phyloP scores from a whole-genome alignment of 345 rosid species.

The Chamaenerion angustifolium region DNA sequence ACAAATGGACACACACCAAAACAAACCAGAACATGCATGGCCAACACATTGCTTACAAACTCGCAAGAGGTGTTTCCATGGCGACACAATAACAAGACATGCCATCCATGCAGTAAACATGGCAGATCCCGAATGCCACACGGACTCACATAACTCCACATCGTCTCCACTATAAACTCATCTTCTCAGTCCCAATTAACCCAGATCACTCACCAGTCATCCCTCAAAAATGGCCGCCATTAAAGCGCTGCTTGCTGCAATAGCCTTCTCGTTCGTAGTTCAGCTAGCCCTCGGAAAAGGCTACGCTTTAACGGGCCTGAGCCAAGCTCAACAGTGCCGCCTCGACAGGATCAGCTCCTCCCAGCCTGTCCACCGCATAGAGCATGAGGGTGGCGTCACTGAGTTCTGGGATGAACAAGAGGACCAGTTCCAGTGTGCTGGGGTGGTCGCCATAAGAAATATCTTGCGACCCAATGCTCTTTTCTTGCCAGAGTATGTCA shows the following conservation, averaged over 20 bases:
- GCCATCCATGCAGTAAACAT: not conserved
- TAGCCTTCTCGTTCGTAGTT: constrained; percentile 6
- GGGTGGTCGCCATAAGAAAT: constrained; percentile 12
- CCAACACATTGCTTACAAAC: constrained; percentile 1
- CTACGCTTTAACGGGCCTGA: constrained; percentile 7
- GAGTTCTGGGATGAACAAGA: constrained; percentile 21
- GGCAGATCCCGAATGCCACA: constrained; percentile 1
- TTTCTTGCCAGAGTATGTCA: constrained; percentile 14
- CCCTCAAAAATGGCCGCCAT: not conserved
- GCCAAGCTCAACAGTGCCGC: constrained; percentile 16
- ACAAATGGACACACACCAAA: not conserved
- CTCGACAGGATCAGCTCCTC: constrained; percentile 10
- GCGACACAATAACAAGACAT: not conserved
- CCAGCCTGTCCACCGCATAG: constrained; percentile 13
- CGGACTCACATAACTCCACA: not conserved
- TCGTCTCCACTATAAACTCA: not conserved
- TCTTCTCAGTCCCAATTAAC: not conserved
- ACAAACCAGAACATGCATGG: constrained; percentile 4
- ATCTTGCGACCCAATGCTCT: constrained; percentile 17
- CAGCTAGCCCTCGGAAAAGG: constrained; percentile 7
- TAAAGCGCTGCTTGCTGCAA: not conserved
- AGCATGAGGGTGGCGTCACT: constrained; percentile 16
- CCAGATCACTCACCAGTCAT: not conserved
- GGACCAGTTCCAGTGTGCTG: constrained; percentile 25
- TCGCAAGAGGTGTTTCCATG: not conserved